These are phyloP conservation scores for Crepidotus variabilis DNA, from an alignment of 768 basidiomycete species.

Conservation along the genomic window DNA sequence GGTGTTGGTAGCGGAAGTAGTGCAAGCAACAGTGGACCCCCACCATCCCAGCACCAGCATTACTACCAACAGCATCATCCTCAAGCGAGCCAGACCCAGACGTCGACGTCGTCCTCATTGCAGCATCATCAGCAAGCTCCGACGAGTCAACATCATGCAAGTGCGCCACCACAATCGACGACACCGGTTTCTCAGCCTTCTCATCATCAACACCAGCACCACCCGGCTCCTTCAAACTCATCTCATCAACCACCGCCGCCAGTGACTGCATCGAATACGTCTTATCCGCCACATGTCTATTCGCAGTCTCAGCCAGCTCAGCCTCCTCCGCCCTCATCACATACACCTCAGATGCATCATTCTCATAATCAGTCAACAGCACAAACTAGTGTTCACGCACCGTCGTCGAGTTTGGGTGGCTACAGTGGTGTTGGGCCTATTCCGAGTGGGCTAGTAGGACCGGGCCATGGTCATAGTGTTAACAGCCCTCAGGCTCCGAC, in stretches of 20 bases:
- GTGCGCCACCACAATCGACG: background rate
- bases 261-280: background rate
- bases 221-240: background rate
- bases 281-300: slow-evolving; percentile 16
- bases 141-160: slow-evolving; percentile 25
- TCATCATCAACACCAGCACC: background rate
- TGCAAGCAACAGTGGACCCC: background rate
- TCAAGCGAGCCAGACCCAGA: slow-evolving; percentile 6
- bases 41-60: slow-evolving; percentile 9
- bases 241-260: background rate
- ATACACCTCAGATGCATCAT: slow-evolving; percentile 2
- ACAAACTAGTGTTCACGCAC: slow-evolving; percentile 5
- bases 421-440: slow-evolving; percentile 4
- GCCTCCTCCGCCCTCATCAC: background rate
- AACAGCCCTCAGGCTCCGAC: slow-evolving; percentile 1
- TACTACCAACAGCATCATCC: slow-evolving; percentile 15
- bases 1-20: background rate
- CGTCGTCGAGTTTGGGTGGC: slow-evolving; percentile 6
- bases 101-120: slow-evolving; percentile 8
- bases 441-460: background rate
- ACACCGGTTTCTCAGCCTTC: background rate
- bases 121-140: slow-evolving; percentile 27
- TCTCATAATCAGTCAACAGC: slow-evolving; percentile 13
- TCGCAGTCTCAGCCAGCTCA: slow-evolving; percentile 5
- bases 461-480: background rate